phyloP scores from a whole-genome alignment of 306 rosid species.

The Cicer bijugum region DNA sequence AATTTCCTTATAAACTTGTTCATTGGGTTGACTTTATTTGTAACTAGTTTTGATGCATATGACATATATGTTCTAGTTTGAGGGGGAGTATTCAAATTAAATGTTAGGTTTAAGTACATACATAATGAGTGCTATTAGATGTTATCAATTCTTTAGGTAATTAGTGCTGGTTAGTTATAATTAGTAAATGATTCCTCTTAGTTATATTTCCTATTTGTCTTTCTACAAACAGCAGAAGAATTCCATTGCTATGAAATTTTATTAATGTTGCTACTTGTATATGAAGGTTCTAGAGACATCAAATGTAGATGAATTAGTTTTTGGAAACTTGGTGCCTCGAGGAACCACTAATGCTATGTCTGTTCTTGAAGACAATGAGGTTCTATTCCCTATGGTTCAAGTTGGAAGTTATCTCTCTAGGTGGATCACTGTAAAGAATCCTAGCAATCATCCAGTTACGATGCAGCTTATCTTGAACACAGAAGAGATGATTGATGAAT shows the following conservation, averaged over 20 bases:
- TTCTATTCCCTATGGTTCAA: constrained; percentile 72
- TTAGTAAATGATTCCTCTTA: neutral
- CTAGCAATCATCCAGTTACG: constrained; percentile 72
- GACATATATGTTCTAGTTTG: too few relatives aligned
- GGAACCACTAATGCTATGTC: constrained; percentile 63
- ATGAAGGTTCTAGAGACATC: constrained; percentile 55
- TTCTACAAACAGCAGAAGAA: constrained; percentile 19
- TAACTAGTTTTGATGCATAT: too few relatives aligned
- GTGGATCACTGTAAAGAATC: constrained; percentile 85
- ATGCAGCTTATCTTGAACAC: constrained; percentile 88
- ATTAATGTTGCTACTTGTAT: constrained; percentile 37
- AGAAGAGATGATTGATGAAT: constrained; percentile 71
- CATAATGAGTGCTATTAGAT: neutral
- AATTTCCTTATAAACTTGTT: too few relatives aligned
- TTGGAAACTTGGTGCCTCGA: constrained; percentile 78
- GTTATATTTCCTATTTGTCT: neutral
- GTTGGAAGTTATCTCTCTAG: constrained; percentile 72
- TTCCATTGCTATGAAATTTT: constrained; percentile 11
- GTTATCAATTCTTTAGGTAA: neutral
- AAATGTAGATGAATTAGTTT: constrained; percentile 68
- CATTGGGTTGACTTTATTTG: too few relatives aligned
- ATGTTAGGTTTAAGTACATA: neutral
- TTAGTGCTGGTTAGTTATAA: neutral
- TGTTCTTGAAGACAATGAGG: constrained; percentile 74
- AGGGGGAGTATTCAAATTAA: too few relatives aligned